Evolutionary conservation across 148 eudicot species (phyloP), one percentile per base, ranked within the genome.

Genomic region (Camellia lanceoleosa): DNA sequence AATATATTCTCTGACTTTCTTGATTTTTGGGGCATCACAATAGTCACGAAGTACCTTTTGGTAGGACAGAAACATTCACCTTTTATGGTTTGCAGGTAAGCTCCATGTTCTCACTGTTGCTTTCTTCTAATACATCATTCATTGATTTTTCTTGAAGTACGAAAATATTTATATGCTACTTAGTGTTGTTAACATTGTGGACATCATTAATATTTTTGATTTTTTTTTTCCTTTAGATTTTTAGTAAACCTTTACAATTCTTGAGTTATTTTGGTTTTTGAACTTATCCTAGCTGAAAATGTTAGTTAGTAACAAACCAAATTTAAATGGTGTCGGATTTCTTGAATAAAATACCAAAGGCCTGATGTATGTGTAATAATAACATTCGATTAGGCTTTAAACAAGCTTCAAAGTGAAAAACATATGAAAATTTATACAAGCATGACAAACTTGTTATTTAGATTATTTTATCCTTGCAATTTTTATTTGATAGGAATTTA

Each of bases 1-100:
- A 23, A 23, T 23, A 23, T 23, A 23, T 23, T 23, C 30, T 23
- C 30, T 23, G 0, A 23, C 30, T 0, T 23, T 23, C 30, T 0
- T 23, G 30, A 23, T 23, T 23, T 23, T 23, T 23, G 30, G 30
- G 30, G 30, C 30, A 0, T 23, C 30, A 23, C 97, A 52, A 89
- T 93, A 94, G 85, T 86, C 23, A 83, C 86, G 58, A 94, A 93
- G 87, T 93, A 76, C 74, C 70, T 91, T 20, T 77, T 91, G 67
- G 86, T 80, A 0, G 80, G 86, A 19, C 91, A 92, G 77, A 88
- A 77, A 73, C 85, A 91, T 79, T 81, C 87, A 5, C 80, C 9
- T 65, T 83, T 42, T 47, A 80, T 89, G 58, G 54, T 91, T 80
- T 88, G 85, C 84, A 91, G 93, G 94, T 91, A 81, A 77, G 41